Base-by-base conservation (phyloP, 2,329 filamentous ascomycete species). In the Penicillium rolfsii region DNA sequence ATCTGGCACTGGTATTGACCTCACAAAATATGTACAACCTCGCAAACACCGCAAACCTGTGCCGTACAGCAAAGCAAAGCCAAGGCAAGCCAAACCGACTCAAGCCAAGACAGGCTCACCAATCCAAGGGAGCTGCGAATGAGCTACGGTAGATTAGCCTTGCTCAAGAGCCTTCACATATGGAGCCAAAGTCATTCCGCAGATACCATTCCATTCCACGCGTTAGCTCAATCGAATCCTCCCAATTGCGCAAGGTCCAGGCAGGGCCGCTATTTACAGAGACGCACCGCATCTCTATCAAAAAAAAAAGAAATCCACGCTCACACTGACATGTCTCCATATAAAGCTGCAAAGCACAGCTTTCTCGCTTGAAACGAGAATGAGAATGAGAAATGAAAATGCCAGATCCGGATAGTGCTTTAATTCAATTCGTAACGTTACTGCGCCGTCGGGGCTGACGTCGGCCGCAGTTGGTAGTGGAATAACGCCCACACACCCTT, bases 401-500 rank as follows among this genome's bases (percentile, higher is more conserved):
- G 24, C 35, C 35, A 24, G 52, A 54, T 40, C 43, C 38, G 26
- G 43, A 28, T 4, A 33, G 30, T 33, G 30, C 30, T 33, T 33
- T 9, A 33, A 33, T 11, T 33, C 30, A 33, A 33, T 11, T 54
- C n/a, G 11, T 54, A 19, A 45, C 52, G 14, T 43, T 14, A 43
- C 14, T 45, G 52, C 11, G 12, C 22, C 40, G n/a, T 22, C 24
- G 33, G 43, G 38, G 60, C 48, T 57, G 62, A 67, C 9, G 57
- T 65, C 53, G 68, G 67, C 61, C 79, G 73, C 66, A 80, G 80
- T 58, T 87, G 70, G 71, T 83, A 86, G 41, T 79, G 80, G 76
- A 87, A 81, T 24, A 87, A 70, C 7, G 80, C 81, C 86, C 86
- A 88, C 5, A 88, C 67, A 0, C 80, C 83, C 52, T 82, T 76